These are phyloP conservation scores for Petunia axillaris DNA, from an alignment of 257 asterid genomes.

Conservation along the genomic window DNA sequence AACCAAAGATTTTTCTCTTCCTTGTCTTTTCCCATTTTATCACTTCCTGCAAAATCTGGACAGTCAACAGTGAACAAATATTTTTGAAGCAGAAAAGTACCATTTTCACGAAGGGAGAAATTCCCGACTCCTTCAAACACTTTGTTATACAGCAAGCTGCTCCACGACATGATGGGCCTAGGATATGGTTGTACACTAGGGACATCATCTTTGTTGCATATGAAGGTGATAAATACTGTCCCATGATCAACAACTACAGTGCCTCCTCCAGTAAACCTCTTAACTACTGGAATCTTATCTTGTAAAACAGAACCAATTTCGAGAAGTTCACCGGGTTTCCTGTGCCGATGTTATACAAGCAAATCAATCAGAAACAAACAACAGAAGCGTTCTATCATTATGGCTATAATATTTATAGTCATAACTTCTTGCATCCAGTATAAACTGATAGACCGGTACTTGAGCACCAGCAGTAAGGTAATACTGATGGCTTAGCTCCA, in stretches of 20 bases:
- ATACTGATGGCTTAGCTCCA: background rate
- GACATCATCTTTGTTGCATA: conserved; percentile 84
- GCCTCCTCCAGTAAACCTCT: conserved; percentile 95
- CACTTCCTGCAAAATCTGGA: conserved; percentile 4
- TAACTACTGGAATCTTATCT: conserved; percentile 80
- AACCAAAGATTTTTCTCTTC: background rate
- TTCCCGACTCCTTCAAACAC: conserved; percentile 70
- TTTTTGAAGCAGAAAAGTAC: conserved; percentile 39
- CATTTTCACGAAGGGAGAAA: conserved; percentile 85
- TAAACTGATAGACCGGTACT: background rate
- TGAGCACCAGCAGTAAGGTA: conserved; percentile 1
- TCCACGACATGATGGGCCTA: conserved; percentile 88
- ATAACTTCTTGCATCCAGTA: conserved; percentile 23
- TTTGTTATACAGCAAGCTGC: conserved; percentile 65
- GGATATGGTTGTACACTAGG: conserved; percentile 79
- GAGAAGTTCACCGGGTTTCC: conserved; percentile 83
- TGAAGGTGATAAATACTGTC: conserved; percentile 76
- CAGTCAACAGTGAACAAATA: background rate
- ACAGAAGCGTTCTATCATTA: background rate
- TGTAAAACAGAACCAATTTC: conserved; percentile 61
- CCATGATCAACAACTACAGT: conserved; percentile 86
- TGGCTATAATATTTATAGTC: background rate
- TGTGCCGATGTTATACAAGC: conserved; percentile 31
- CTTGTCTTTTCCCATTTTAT: background rate
- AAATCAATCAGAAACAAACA: background rate